Base-by-base conservation (phyloP, 345 rosid species). In the Pistacia vera region DNA sequence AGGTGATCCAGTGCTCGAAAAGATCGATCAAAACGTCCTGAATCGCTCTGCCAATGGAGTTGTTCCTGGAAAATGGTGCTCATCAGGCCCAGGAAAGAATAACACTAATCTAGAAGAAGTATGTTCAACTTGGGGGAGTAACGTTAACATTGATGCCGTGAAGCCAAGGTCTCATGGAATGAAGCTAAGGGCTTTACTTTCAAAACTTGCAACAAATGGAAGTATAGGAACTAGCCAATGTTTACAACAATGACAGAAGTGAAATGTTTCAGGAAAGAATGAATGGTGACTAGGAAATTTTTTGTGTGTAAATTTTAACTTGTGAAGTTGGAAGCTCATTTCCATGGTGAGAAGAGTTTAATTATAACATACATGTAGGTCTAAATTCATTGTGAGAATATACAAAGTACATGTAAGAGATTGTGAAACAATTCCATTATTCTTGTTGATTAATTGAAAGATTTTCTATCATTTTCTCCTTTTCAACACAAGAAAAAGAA, bases 41-140 rank as follows among this genome's bases (percentile, higher is more conserved):
- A 73, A 72, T 55, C 80, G 82, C 1, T 35, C 13, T 1, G 76
- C 68, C 3, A 12, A 73, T 11, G 78, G 67, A 22, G 46, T 84
- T 11, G 80, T 76, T 49, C 75, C 70, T 0, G 84, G 84, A 22
- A 66, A 76, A 22, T 84, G 87, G 87, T 76, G 86, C 63, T 54
- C 12, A 54, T 36, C 28, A 4, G 48, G 14, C 13, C 33, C 30
- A 36, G 75, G 54, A 5, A 67, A 33, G 36, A 76, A 36, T 28
- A 44, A 28, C n/a, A 71, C 25, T 54, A n/a, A 54, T 54, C 57
- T 20, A 68, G 79, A 81, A 28, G 56, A 30, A 35, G 8, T 18
- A 49, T 83, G 86, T 13, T 72, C 76, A 25, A 44, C 62, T 10
- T 67, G 71, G 75, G 76, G 75, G 5, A 46, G 60, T 57, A 66